phyloP scores from a whole-genome alignment of 192 early-diverging fungal genomes.

The Coemansia guatemalensis region DNA sequence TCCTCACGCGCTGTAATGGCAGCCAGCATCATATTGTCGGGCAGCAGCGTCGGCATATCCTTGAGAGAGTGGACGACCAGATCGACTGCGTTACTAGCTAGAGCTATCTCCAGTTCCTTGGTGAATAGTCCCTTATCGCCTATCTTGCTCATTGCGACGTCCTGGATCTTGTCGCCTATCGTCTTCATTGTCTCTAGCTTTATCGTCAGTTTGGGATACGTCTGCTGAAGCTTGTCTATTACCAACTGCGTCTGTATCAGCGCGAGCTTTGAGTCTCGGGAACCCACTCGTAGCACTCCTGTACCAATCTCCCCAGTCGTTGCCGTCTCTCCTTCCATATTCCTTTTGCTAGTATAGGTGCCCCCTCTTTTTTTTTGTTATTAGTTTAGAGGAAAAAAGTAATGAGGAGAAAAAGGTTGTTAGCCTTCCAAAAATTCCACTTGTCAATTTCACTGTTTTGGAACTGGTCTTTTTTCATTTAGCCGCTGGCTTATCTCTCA shows the following conservation, averaged over 20 bases:
- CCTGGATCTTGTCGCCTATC: slow-evolving; percentile 78
- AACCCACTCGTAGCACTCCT: slow-evolving; percentile 59
- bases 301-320: neutral
- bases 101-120: slow-evolving; percentile 83
- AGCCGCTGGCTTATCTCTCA: no score
- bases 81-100: slow-evolving; percentile 67
- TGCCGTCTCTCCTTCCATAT: slow-evolving; percentile 1
- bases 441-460: no score
- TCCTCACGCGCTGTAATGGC: slow-evolving; percentile 88
- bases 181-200: slow-evolving; percentile 66
- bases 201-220: slow-evolving; percentile 52
- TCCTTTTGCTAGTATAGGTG: neutral
- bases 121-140: slow-evolving; percentile 90
- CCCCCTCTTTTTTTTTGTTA: neutral
- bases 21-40: slow-evolving; percentile 76
- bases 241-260: slow-evolving; percentile 84
- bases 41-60: slow-evolving; percentile 86
- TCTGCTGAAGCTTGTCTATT: slow-evolving; percentile 52
- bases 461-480: no score
- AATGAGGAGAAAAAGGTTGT: neutral
- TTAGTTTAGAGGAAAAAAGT: neutral
- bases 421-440: no score
- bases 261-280: slow-evolving; percentile 86
- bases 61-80: slow-evolving; percentile 94
- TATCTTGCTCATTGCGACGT: slow-evolving; percentile 83